Percentiles rank a stretch among this genome's conserved stretches.
Evolutionary conservation across 176 grass and related monocot genomes (phyloP).

Genomic region (Lolium multiflorum): DNA sequence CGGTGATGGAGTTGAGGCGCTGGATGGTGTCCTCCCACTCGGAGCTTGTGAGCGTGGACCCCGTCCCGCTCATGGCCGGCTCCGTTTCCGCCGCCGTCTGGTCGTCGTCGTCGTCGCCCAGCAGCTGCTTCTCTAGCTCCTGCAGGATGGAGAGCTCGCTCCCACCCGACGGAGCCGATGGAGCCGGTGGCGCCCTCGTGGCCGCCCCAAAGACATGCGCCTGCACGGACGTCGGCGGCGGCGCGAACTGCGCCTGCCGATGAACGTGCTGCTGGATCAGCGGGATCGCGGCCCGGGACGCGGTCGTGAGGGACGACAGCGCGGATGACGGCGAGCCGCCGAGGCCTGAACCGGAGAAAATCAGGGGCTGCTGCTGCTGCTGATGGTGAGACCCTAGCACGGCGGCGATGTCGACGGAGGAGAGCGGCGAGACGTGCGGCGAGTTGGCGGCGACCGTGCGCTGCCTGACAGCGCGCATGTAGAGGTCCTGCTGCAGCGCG

Average conservation of each 20-base stretch:
- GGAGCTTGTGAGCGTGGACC: constrained; percentile 70
- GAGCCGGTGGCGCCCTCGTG: too few relatives aligned
- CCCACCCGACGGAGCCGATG: background rate
- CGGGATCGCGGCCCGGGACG: constrained; percentile 45
- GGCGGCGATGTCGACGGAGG: constrained; percentile 39
- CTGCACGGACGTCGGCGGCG: constrained; percentile 18
- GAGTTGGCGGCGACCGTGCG: constrained; percentile 38
- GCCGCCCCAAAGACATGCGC: background rate
- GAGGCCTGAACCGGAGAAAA: constrained; percentile 49
- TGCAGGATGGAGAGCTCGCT: constrained; percentile 60
- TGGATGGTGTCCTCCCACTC: constrained; percentile 88
- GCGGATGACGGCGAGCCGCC: constrained; percentile 56
- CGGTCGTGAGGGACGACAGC: constrained; percentile 62
- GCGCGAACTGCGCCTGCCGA: constrained; percentile 42
- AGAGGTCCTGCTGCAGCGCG: constrained; percentile 66
- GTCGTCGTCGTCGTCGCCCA: constrained; percentile 73
- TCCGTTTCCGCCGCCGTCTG: constrained; percentile 46
- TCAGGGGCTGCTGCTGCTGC: constrained; percentile 33
- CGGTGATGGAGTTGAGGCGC: constrained; percentile 52
- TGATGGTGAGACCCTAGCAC: constrained; percentile 11
- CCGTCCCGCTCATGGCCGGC: constrained; percentile 64
- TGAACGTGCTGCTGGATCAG: constrained; percentile 51
- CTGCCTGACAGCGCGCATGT: constrained; percentile 70
- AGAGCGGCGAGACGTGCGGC: constrained; percentile 38
- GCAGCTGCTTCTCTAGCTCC: constrained; percentile 90